phyloP scores from a whole-genome alignment of 73 alveolate species.

The Tetrahymena elliotti region DNA sequence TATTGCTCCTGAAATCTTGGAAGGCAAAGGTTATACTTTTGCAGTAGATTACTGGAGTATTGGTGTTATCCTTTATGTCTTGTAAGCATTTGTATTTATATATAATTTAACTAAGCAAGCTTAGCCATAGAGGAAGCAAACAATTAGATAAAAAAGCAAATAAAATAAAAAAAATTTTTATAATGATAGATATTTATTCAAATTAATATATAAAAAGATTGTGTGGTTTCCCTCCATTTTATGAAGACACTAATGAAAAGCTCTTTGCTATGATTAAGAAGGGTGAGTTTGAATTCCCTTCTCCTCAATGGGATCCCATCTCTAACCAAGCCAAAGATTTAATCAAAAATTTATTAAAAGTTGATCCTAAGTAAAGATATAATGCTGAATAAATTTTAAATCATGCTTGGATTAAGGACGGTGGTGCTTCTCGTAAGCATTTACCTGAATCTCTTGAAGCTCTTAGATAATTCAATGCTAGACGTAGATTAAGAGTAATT shows the following conservation, averaged over 20 bases:
- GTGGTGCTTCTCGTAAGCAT: conserved; percentile 64
- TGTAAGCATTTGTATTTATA: conserved; percentile 16
- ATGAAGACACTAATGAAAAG: conserved; percentile 79
- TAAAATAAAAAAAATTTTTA: too few species aligned
- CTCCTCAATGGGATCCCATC: conserved; percentile 83
- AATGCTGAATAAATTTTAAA: conserved; percentile 69
- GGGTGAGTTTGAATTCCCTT: conserved; percentile 70
- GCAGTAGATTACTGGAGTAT: conserved; percentile 97
- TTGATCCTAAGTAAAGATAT: conserved; percentile 65
- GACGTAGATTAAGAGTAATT: conserved; percentile 62
- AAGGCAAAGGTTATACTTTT: conserved; percentile 86
- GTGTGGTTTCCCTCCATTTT: conserved; percentile 94
- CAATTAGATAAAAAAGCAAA: too few species aligned
- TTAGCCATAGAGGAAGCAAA: too few species aligned
- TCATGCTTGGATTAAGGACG: conserved; percentile 88
- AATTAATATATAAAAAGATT: conserved; percentile 12
- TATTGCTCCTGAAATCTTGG: conserved; percentile 96
- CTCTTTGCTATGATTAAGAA: conserved; percentile 73
- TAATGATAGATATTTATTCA: too few species aligned
- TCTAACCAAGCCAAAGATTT: conserved; percentile 76
- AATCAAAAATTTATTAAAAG: conserved; percentile 56
- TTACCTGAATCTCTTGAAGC: conserved; percentile 72
- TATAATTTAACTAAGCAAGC: background rate
- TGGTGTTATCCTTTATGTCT: conserved; percentile 84
- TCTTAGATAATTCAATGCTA: conserved; percentile 68